Percentiles rank a stretch among this genome's conserved stretches.
These are phyloP conservation scores for Tolypocladium inflatum DNA, from an alignment of 2,329 filamentous ascomycete genomes.

Conservation along the genomic window DNA sequence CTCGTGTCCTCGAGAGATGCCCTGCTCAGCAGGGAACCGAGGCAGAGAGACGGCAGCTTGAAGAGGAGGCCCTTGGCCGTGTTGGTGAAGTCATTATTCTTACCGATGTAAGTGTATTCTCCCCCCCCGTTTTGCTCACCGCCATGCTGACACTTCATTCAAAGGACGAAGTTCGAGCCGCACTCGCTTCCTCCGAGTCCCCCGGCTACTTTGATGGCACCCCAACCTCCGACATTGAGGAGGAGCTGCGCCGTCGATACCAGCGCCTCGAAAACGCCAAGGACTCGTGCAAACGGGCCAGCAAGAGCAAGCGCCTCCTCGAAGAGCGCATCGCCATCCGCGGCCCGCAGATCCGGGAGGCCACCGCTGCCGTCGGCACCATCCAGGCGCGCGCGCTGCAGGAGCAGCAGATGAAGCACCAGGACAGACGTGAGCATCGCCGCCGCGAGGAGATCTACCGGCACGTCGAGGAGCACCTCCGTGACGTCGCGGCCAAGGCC, in stretches of 20 bases:
- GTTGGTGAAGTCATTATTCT: not conserved
- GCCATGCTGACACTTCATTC: not conserved
- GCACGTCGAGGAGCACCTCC: conserved; percentile 16
- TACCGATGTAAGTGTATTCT: conserved; percentile 7
- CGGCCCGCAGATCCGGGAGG: conserved; percentile 7
- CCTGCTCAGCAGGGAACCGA: too few species aligned
- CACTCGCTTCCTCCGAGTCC: conserved; percentile 9
- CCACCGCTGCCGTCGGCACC: not conserved
- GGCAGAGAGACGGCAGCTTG: too few species aligned
- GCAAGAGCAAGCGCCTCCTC: not conserved
- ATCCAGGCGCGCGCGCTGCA: conserved; percentile 2
- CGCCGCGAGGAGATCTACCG: conserved; percentile 13
- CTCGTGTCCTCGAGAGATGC: too few species aligned
- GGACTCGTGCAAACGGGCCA: not conserved
- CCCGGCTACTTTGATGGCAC: conserved; percentile 12
- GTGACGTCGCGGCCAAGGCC: not conserved
- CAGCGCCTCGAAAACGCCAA: conserved; percentile 5
- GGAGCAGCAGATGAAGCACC: conserved; percentile 1
- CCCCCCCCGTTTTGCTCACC: not conserved
- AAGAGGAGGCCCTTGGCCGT: too few species aligned
- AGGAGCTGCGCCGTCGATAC: conserved; percentile 10
- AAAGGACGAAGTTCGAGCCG: conserved; percentile 10
- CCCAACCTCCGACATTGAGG: conserved; percentile 5
- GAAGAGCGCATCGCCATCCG: conserved; percentile 6
- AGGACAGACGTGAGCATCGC: not conserved